These are phyloP conservation scores for Fusarium kyushuense DNA, from an alignment of 2,329 filamentous ascomycete genomes.

Conservation along the genomic window DNA sequence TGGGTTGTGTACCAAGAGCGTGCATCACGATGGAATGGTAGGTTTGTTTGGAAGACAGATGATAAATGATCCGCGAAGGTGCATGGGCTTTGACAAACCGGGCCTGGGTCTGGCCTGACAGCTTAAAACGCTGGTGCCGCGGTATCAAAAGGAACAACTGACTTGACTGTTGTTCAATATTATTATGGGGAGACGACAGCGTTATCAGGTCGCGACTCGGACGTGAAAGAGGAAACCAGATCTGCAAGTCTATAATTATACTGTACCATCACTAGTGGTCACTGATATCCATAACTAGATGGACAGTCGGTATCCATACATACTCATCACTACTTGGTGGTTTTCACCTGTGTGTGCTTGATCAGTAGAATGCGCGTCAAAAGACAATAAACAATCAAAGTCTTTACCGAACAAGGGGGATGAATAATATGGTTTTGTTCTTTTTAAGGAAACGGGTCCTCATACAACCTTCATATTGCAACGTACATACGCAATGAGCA, in stretches of 20 bases:
- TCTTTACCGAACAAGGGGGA: slow-evolving; percentile 18
- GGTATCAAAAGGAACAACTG: slow-evolving; percentile 22
- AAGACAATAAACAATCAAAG: not conserved
- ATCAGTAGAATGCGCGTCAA: slow-evolving; percentile 23
- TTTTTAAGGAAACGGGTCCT: slow-evolving; percentile 43
- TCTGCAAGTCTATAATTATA: slow-evolving; percentile 12
- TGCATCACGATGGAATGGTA: slow-evolving; percentile 38
- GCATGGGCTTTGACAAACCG: slow-evolving; percentile 20
- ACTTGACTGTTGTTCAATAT: slow-evolving; percentile 5
- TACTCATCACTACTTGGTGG: not conserved
- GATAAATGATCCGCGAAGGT: slow-evolving; percentile 23
- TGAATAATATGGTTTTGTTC: slow-evolving; percentile 26
- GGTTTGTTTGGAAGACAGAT: slow-evolving; percentile 4
- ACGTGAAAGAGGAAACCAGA: slow-evolving; percentile 13
- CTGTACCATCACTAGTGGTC: not conserved
- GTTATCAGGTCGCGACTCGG: slow-evolving; percentile 15
- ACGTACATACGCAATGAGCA: slow-evolving; percentile 8
- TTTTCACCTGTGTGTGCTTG: slow-evolving; percentile 14
- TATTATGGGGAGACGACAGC: slow-evolving; percentile 12
- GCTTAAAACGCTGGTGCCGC: slow-evolving; percentile 20
- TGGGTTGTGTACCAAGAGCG: slow-evolving; percentile 23
- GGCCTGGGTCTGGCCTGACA: slow-evolving; percentile 11
- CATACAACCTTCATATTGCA: slow-evolving; percentile 27
- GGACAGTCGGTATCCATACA: not conserved
- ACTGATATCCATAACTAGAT: not conserved